Conservation (phyloP, 2,329 filamentous ascomycete genomes). For the Fusarium xylarioides region DNA sequence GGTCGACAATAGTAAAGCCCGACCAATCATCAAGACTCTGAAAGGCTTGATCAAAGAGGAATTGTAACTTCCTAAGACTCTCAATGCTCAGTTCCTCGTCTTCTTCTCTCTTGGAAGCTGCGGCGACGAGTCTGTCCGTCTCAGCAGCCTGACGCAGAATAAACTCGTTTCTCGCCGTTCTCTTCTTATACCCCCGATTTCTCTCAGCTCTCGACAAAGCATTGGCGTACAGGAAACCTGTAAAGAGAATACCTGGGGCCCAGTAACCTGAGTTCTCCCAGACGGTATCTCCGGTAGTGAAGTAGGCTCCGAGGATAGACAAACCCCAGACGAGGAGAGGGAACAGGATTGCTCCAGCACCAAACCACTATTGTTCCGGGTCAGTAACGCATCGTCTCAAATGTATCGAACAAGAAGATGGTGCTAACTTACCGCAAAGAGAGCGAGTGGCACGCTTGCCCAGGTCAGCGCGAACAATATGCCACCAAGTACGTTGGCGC, state of each 20-base stretch:
- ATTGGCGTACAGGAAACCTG: background rate
- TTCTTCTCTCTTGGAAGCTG: background rate
- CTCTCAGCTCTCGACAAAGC: rapidly evolving
- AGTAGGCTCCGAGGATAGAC: background rate
- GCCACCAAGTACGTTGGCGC: background rate
- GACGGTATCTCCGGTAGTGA: background rate
- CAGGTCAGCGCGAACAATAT: background rate
- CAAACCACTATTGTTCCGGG: background rate
- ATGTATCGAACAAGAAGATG: rapidly evolving
- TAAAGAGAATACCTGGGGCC: background rate
- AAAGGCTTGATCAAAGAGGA: background rate
- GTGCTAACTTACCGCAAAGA: background rate
- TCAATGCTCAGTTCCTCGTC: background rate
- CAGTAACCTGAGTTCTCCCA: background rate
- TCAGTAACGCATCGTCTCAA: rapidly evolving
- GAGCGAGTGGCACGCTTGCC: background rate
- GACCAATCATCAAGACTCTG: background rate
- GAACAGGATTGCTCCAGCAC: background rate
- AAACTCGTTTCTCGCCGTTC: background rate
- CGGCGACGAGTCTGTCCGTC: background rate
- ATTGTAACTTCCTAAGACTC: background rate
- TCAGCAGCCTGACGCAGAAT: background rate
- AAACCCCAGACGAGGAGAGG: background rate
- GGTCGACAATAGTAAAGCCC: background rate
- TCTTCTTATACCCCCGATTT: rapidly evolving